Evolutionary conservation across 2,329 filamentous ascomycete genomes (phyloP), one percentile per base, ranked within the genome.

Genomic region (Mollisia scopiformis): DNA sequence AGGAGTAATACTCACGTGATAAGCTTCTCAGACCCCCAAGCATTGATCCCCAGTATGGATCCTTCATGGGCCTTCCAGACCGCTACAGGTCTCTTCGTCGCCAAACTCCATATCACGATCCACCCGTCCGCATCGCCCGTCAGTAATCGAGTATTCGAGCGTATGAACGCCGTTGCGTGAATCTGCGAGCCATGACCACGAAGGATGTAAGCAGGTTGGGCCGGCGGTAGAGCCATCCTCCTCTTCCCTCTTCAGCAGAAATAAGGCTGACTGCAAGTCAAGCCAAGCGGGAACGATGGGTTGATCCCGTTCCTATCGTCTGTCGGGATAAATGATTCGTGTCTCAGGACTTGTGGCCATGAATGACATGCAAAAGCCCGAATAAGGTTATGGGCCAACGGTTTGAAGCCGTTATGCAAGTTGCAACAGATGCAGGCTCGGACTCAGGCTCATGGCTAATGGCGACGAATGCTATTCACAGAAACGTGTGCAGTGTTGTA

Each of bases 71-170:
- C 91, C 70, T 85, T 88, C 95, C 95, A 99, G 3, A 95, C 91
- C 1, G 89, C 91, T 8, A 87, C 82, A 0, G 94, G 86, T 33
- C 95, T 84, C 80, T 96, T 93, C 55, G 88, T 91, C 27, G 88
- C 84, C 39, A 96, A 79, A 72, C 91, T 89, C 95, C 95, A 99
- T 23, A 93, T 78, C 6, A 96, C 84, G 33, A 97, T 81, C 82
- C 90, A 97, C 61, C 95, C 95, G 43, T 97, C 91, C 8, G 92
- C 91, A 76, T 99, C 95, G 35, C 91, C 94, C 0, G 92, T 95
- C 13, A 92, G 79, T 6, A 99, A 86, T 33, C 91, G 88, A 60
- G 85, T 82, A 73, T 97, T 97, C 41, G 79, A 75, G 56, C 85
- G 83, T 67, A 92, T 80, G 72, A 98, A 94, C 55, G 84, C 79